Conservation (phyloP, 257 asterid genomes). For the Nicotiana noctiflora region DNA sequence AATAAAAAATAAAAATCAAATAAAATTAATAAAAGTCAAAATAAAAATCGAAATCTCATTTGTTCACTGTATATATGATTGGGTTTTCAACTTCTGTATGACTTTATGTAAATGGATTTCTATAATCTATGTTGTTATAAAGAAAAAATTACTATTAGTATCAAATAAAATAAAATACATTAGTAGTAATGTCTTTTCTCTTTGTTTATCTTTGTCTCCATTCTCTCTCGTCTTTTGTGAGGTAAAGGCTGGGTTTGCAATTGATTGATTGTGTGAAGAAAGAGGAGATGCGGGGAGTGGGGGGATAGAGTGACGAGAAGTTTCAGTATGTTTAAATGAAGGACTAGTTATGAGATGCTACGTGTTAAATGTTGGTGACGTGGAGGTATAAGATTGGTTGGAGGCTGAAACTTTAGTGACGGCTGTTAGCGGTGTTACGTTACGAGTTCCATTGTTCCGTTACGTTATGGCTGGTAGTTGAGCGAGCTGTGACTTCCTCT, state of each 20-base stretch:
- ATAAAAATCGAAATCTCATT: not conserved
- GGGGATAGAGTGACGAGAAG: slow-evolving; percentile 12
- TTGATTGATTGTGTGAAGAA: not conserved
- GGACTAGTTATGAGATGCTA: not conserved
- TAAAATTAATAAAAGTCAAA: not conserved
- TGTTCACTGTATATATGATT: too few relatives aligned
- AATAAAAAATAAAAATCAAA: not conserved
- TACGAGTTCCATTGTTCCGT: not conserved
- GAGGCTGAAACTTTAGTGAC: not conserved
- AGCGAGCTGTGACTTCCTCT: not conserved
- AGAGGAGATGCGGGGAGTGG: not conserved
- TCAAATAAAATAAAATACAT: too few relatives aligned
- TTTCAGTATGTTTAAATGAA: not conserved
- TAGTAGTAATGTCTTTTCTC: not conserved
- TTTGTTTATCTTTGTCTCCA: too few relatives aligned
- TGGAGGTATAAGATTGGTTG: not conserved
- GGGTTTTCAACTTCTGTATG: too few relatives aligned
- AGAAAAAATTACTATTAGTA: too few relatives aligned
- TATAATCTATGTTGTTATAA: not conserved
- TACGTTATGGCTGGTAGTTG: not conserved
- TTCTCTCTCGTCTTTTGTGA: not conserved
- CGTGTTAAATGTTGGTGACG: not conserved
- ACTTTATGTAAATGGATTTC: too few relatives aligned
- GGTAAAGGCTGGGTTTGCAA: not conserved
- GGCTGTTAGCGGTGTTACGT: not conserved